A percentile compares a stretch with the other conserved stretches of the same genome.
phyloP scores from a whole-genome alignment of 768 basidiomycete species.

The Dacryopinax spathularia region DNA sequence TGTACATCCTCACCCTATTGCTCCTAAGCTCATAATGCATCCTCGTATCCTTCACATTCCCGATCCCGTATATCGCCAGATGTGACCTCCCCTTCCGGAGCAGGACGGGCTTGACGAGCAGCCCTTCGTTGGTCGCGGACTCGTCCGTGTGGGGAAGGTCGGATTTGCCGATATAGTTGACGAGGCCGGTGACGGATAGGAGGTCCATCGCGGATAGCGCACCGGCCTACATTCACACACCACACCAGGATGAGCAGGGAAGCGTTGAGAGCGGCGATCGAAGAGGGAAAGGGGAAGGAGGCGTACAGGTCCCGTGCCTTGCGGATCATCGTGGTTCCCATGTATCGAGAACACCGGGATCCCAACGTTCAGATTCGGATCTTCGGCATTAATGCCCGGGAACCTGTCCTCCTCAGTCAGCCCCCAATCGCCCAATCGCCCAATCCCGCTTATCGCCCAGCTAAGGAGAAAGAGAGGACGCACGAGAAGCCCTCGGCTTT shows the following conservation, averaged over 20 bases:
- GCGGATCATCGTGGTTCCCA: constrained; percentile 98
- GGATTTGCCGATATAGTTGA: constrained; percentile 97
- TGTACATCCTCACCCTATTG: constrained; percentile 90
- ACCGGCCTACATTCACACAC: constrained; percentile 48
- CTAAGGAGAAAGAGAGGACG: constrained; percentile 22
- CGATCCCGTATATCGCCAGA: constrained; percentile 88
- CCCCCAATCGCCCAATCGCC: neutral
- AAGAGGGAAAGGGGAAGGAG: neutral
- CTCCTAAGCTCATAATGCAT: constrained; percentile 94
- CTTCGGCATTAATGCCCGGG: constrained; percentile 93
- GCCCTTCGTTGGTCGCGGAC: constrained; percentile 48
- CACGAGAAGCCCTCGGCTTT: constrained; percentile 73
- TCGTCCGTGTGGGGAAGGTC: constrained; percentile 64
- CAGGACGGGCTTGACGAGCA: constrained; percentile 79
- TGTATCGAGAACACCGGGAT: constrained; percentile 99
- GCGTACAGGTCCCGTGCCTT: constrained; percentile 80
- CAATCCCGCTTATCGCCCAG: no score
- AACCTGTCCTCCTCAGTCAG: constrained; percentile 39
- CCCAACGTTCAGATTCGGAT: constrained; percentile 83
- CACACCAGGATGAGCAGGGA: neutral
- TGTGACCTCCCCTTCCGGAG: constrained; percentile 73
- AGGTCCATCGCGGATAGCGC: constrained; percentile 91
- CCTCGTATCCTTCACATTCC: constrained; percentile 89
- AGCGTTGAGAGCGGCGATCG: neutral
- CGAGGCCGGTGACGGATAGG: constrained; percentile 78